Evolutionary conservation across 2,329 filamentous ascomycete genomes (phyloP).

Genomic region (Lecanosticta acicola): DNA sequence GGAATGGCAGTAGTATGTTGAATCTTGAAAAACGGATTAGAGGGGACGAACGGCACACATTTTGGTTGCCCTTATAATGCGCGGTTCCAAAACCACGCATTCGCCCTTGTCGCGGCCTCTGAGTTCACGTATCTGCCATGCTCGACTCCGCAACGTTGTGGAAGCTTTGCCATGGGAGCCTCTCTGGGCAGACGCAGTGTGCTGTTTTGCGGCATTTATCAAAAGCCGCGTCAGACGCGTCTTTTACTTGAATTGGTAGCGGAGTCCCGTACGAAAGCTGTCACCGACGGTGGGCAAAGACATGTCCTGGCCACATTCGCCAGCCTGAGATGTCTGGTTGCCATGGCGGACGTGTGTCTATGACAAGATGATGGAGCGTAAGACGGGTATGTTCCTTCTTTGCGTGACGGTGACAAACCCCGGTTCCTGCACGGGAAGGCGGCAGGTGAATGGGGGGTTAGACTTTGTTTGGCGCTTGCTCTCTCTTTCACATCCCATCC

Average conservation of each 20-base stretch:
- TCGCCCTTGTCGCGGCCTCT: neutral
- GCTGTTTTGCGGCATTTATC: constrained; percentile 1
- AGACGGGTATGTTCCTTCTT: neutral
- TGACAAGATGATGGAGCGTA: neutral
- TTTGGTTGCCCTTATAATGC: neutral
- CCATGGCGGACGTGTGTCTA: too few relatives aligned
- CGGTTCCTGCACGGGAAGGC: neutral
- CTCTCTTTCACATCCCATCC: neutral
- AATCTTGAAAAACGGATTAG: neutral
- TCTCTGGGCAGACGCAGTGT: neutral
- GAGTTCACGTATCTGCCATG: neutral
- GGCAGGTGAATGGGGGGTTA: neutral
- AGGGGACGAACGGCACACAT: neutral
- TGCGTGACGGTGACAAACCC: neutral
- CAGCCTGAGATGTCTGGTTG: too few relatives aligned
- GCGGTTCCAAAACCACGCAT: constrained; percentile 1
- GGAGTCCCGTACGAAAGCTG: neutral
- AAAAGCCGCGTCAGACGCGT: constrained; percentile 1
- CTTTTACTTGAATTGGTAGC: neutral
- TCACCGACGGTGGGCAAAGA: too few relatives aligned
- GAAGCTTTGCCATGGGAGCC: neutral
- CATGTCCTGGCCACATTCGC: too few relatives aligned
- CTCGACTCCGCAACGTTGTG: neutral
- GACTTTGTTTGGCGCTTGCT: neutral
- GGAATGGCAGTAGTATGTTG: neutral